phyloP scores from a whole-genome alignment of 2,329 filamentous ascomycete genomes.

The Hypoxylon sp. region DNA sequence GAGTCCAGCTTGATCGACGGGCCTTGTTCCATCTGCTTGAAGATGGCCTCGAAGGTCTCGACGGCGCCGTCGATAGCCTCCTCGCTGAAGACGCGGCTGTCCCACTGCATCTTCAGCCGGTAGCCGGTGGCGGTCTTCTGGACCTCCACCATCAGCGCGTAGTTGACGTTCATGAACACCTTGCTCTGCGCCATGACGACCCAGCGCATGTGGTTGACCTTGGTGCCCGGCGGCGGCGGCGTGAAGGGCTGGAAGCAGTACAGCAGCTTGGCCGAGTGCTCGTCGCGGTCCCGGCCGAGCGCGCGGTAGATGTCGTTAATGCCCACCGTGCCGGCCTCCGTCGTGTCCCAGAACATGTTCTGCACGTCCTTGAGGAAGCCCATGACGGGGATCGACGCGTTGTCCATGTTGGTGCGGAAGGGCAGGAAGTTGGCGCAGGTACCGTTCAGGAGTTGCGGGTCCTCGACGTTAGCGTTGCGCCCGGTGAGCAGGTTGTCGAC shows the following conservation, averaged over 20 bases:
- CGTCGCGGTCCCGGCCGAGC: constrained; percentile 32
- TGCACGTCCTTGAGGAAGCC: constrained; percentile 44
- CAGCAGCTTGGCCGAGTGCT: constrained; percentile 38
- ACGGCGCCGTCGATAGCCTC: constrained; percentile 3
- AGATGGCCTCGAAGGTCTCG: constrained; percentile 5
- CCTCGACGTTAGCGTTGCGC: constrained; percentile 52
- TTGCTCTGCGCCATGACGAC: constrained; percentile 40
- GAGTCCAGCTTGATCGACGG: neutral
- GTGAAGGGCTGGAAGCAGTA: constrained; percentile 53
- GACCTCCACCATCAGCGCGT: constrained; percentile 38
- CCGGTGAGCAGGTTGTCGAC: constrained; percentile 55
- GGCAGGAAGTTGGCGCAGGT: constrained; percentile 55
- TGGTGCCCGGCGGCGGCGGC: constrained; percentile 6
- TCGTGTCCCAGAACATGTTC: constrained; percentile 48
- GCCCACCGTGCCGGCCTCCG: constrained; percentile 47
- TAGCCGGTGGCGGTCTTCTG: constrained; percentile 27
- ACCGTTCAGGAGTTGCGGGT: constrained; percentile 55
- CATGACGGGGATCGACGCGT: constrained; percentile 9
- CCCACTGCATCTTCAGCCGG: constrained; percentile 37
- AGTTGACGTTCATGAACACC: constrained; percentile 37
- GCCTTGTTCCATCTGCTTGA: neutral
- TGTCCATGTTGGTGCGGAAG: constrained; percentile 42
- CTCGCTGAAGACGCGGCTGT: constrained; percentile 25
- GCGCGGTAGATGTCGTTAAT: constrained; percentile 47
- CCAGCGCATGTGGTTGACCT: constrained; percentile 29